Conservation (phyloP, 2,329 filamentous ascomycete genomes). For the Diaporthe caulivora region DNA sequence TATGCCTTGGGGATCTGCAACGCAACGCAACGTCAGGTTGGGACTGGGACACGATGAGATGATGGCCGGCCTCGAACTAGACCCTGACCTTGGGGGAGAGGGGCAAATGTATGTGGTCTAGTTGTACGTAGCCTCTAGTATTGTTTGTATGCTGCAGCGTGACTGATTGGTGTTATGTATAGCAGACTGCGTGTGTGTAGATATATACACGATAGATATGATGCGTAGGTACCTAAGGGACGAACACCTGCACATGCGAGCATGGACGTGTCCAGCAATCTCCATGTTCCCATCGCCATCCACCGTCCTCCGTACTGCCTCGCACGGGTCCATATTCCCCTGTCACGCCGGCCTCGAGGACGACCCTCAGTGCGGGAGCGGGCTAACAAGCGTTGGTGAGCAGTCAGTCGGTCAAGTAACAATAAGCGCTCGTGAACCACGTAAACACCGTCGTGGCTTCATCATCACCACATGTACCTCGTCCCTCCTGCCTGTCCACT, state of each 20-base stretch:
- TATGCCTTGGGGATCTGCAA: slow-evolving; percentile 30
- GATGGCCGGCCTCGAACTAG: slow-evolving; percentile 20
- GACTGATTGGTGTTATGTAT: not conserved
- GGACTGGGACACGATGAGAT: not conserved
- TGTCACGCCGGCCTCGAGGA: slow-evolving; percentile 1
- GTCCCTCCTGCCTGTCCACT: not conserved
- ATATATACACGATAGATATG: too few species aligned
- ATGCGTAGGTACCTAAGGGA: slow-evolving; percentile 20
- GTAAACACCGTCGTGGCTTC: slow-evolving; percentile 11
- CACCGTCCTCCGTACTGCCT: not conserved
- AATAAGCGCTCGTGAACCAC: slow-evolving; percentile 9
- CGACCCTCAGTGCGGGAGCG: not conserved
- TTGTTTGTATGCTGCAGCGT: not conserved
- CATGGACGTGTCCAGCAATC: not conserved
- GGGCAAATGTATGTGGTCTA: not conserved
- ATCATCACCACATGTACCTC: not conserved
- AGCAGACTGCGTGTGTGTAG: not conserved
- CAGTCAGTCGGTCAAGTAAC: not conserved
- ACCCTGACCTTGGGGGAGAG: not conserved
- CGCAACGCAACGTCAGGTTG: slow-evolving; percentile 23
- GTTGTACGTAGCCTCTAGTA: not conserved
- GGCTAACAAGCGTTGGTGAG: not conserved
- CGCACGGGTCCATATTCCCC: not conserved
- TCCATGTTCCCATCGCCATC: not conserved
- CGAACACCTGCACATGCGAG: slow-evolving; percentile 22